These are phyloP conservation scores for Talaromyces sp. DNA, from an alignment of 2,329 filamentous ascomycete species.

Conservation along the genomic window DNA sequence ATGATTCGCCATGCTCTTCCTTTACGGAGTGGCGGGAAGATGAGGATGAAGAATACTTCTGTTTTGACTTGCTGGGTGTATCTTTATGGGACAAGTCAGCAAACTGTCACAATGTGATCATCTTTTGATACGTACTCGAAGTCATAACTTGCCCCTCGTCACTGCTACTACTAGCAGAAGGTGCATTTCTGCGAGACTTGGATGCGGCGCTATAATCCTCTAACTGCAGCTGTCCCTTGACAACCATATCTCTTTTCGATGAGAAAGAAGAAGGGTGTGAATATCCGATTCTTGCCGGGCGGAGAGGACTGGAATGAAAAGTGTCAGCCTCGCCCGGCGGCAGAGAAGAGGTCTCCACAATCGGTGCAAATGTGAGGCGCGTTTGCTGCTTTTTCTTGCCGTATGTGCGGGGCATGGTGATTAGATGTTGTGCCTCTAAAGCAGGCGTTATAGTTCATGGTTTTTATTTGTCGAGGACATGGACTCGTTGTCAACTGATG, in stretches of 20 bases:
- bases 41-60: neutral
- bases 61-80: neutral
- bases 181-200: neutral
- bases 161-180: neutral
- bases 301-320: conserved; percentile 20
- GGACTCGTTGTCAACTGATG: neutral
- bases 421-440: neutral
- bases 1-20: neutral
- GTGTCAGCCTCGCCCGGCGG: conserved; percentile 18
- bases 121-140: neutral
- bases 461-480: neutral
- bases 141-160: neutral
- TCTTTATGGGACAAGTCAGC: neutral
- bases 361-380: conserved; percentile 38
- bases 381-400: conserved; percentile 33
- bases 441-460: neutral
- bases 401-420: conserved; percentile 10
- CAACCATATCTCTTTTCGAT: conserved; percentile 16
- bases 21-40: neutral
- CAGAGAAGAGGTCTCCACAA: conserved; percentile 22
- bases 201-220: conserved; percentile 1
- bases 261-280: conserved; percentile 18
- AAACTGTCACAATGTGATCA: neutral
- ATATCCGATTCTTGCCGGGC: conserved; percentile 31
- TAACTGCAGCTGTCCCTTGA: conserved; percentile 11